Evolutionary conservation across 805 yeast species (phyloP).

Genomic region (Starmerella tilneyi): DNA sequence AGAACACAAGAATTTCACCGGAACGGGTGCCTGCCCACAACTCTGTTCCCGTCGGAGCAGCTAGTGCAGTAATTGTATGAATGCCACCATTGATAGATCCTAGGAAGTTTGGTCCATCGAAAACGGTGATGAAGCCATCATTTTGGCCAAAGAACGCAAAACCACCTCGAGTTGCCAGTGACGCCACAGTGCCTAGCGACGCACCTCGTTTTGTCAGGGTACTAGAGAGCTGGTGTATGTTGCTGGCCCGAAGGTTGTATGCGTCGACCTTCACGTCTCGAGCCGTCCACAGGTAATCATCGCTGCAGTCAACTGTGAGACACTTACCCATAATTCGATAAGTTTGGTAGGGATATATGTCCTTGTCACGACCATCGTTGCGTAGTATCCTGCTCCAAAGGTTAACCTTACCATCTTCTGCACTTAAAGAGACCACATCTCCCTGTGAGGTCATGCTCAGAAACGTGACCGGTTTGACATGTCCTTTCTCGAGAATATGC

Average conservation of each 20-base stretch:
- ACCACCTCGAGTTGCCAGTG: constrained; percentile 25
- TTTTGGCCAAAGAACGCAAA: constrained; percentile 34
- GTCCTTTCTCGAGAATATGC: constrained; percentile 10
- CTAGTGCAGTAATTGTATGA: constrained; percentile 29
- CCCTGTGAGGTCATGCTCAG: constrained; percentile 5
- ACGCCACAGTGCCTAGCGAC: constrained; percentile 17
- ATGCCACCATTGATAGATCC: constrained; percentile 29
- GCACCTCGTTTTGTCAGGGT: constrained; percentile 18
- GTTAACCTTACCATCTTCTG: constrained; percentile 31
- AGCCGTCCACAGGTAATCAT: constrained; percentile 31
- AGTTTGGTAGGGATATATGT: constrained; percentile 22
- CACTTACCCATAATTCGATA: constrained; percentile 5
- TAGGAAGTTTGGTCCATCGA: constrained; percentile 22
- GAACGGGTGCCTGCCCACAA: constrained; percentile 35
- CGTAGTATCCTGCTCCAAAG: constrained; percentile 27
- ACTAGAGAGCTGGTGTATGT: constrained; percentile 17
- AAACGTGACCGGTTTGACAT: constrained; percentile 15
- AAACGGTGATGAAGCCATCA: constrained; percentile 33
- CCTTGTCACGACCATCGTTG: not conserved
- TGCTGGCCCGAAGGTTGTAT: constrained; percentile 25
- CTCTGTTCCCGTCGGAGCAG: constrained; percentile 15
- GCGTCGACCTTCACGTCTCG: constrained; percentile 29
- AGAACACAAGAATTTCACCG: constrained; percentile 32
- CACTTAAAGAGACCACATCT: constrained; percentile 27
- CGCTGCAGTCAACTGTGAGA: constrained; percentile 7